Conservation (phyloP, 2,329 filamentous ascomycete genomes). For the Cytospora mali region DNA sequence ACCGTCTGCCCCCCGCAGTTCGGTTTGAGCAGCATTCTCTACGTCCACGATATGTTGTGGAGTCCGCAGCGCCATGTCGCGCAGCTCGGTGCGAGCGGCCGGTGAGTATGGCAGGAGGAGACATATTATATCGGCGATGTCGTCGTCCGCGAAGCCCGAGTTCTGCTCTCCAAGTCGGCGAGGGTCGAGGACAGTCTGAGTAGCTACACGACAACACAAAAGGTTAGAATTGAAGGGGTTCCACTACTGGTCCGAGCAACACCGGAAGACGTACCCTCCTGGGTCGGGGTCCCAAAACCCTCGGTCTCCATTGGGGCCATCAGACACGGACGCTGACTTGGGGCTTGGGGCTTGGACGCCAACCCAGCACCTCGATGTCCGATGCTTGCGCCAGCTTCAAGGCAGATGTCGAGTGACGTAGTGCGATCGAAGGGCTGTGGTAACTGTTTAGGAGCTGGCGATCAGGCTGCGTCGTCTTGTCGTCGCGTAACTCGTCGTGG, state of each 20-base stretch:
- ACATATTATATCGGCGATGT: conserved; percentile 86
- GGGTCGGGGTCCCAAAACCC: conserved; percentile 21
- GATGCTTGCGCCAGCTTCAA: conserved; percentile 6
- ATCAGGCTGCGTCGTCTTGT: not conserved
- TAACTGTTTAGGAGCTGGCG: not conserved
- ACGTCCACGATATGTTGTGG: conserved; percentile 54
- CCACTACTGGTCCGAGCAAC: conserved; percentile 12
- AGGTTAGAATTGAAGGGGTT: conserved; percentile 10
- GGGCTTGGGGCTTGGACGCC: conserved; percentile 10
- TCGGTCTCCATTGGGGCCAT: conserved; percentile 27
- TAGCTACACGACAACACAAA: conserved; percentile 56
- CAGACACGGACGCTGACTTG: conserved; percentile 11
- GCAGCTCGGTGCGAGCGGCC: conserved; percentile 72
- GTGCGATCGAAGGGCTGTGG: not conserved
- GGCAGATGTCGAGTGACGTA: not conserved
- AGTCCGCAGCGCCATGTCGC: conserved; percentile 49
- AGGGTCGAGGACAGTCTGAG: conserved; percentile 80
- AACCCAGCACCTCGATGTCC: conserved; percentile 20
- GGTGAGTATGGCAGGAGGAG: conserved; percentile 80
- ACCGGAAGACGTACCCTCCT: conserved; percentile 26
- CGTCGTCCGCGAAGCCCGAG: conserved; percentile 79
- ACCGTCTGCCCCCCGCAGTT: conserved; percentile 40
- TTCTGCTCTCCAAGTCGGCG: conserved; percentile 77
- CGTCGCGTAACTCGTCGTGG: conserved; percentile 12
- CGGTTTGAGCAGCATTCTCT: conserved; percentile 55